These are phyloP conservation scores for Diaporthe sp. DNA, from an alignment of 2,329 filamentous ascomycete genomes.

Conservation along the genomic window DNA sequence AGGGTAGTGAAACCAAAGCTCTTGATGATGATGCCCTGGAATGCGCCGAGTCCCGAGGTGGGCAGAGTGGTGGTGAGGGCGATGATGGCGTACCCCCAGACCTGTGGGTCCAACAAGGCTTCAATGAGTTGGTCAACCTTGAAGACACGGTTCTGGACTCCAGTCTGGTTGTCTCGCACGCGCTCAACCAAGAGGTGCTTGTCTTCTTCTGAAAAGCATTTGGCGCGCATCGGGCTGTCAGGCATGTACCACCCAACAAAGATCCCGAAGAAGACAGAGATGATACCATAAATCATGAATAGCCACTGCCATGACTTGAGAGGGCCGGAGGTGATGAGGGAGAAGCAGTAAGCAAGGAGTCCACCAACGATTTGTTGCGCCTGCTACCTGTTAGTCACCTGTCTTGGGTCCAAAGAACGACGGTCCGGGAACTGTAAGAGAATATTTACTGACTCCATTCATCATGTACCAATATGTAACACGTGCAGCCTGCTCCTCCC, in stretches of 20 bases:
- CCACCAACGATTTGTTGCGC: conserved; percentile 80
- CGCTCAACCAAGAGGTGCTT: conserved; percentile 74
- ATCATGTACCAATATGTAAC: conserved; percentile 84
- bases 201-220: conserved; percentile 75
- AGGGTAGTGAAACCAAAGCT: conserved; percentile 75
- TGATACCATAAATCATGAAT: conserved; percentile 74
- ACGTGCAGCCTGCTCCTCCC: conserved; percentile 74
- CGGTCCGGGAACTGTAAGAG: too few species aligned
- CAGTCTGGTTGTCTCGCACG: conserved; percentile 71
- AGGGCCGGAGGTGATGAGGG: conserved; percentile 63
- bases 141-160: conserved; percentile 67
- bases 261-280: conserved; percentile 73
- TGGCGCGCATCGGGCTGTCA: conserved; percentile 78
- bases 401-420: too few species aligned
- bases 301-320: conserved; percentile 77
- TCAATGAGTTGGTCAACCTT: conserved; percentile 61
- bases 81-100: conserved; percentile 74
- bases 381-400: too few species aligned
- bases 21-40: conserved; percentile 80
- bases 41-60: conserved; percentile 79
- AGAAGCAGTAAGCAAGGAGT: conserved; percentile 75
- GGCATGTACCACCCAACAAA: conserved; percentile 75
- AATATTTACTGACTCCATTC: too few species aligned
- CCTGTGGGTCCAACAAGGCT: conserved; percentile 74
- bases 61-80: conserved; percentile 80